Percentiles rank a stretch among this genome's conserved stretches.
Evolutionary conservation across 768 basidiomycete species (phyloP).

Genomic region (Tylopilus cervinicoccineus): DNA sequence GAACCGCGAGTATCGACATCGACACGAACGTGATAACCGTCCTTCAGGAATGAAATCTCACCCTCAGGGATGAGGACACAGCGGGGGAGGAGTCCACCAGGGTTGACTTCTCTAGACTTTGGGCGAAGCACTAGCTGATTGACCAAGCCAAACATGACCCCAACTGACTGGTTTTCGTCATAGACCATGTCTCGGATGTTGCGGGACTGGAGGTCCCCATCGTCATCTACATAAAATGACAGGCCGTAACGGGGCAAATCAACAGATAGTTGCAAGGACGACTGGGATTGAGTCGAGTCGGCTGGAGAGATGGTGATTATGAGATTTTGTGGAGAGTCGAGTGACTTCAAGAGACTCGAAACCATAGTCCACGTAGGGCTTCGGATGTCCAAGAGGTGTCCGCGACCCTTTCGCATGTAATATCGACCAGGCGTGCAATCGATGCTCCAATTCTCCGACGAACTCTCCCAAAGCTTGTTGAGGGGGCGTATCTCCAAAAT

Average conservation of each 20-base stretch:
- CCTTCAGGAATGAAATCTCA: slow-evolving; percentile 11
- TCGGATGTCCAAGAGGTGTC: slow-evolving; percentile 24
- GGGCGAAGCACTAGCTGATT: slow-evolving; percentile 39
- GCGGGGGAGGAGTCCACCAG: slow-evolving; percentile 10
- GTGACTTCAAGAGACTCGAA: slow-evolving; percentile 17
- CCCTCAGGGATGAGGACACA: slow-evolving; percentile 41
- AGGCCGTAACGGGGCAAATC: slow-evolving; percentile 40
- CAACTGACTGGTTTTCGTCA: slow-evolving; percentile 37
- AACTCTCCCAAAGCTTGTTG: slow-evolving; percentile 23
- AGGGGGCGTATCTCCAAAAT: slow-evolving; percentile 27
- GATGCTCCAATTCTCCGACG: slow-evolving; percentile 26
- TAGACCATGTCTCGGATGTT: slow-evolving; percentile 43
- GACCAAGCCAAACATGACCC: slow-evolving; percentile 42
- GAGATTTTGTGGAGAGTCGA: slow-evolving; percentile 25
- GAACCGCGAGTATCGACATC: slow-evolving; percentile 7
- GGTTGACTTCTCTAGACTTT: background rate
- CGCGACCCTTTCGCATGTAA: slow-evolving; percentile 5
- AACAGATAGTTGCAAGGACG: slow-evolving; percentile 20
- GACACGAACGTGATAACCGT: slow-evolving; percentile 16
- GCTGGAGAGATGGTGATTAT: slow-evolving; percentile 12
- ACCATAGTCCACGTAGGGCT: slow-evolving; percentile 29
- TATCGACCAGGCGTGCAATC: slow-evolving; percentile 5
- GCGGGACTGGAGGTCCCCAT: slow-evolving; percentile 35
- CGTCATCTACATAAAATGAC: slow-evolving; percentile 36
- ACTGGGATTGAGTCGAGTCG: background rate